Evolutionary conservation across 1,139 yeast species (phyloP).

Genomic region (Saccharomyces hybrid): DNA sequence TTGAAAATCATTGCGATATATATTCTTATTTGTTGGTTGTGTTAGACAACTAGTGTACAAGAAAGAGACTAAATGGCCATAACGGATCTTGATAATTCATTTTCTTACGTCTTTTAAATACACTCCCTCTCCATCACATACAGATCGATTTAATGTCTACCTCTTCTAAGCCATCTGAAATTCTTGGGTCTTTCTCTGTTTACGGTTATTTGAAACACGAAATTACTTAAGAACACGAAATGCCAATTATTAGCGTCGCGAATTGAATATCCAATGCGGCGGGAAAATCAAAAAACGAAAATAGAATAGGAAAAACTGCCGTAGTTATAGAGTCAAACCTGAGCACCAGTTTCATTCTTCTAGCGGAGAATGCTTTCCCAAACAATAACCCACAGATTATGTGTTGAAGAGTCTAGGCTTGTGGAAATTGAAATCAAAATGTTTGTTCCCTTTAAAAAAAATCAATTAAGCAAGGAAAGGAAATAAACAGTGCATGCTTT

Average conservation of each 20-base stretch:
- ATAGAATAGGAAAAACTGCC: not conserved
- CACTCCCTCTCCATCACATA: not conserved
- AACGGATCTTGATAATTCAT: not conserved
- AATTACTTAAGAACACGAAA: slow-evolving; percentile 1
- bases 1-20: not conserved
- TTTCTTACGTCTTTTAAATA: not conserved
- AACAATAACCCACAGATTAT: not conserved
- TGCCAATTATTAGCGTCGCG: not conserved
- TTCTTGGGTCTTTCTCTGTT: not conserved
- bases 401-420: not conserved
- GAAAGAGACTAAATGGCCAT: not conserved
- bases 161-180: not conserved
- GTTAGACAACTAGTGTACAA: not conserved
- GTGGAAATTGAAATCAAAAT: not conserved
- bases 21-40: not conserved
- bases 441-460: not conserved
- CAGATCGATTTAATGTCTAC: not conserved
- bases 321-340: not conserved
- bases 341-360: not conserved
- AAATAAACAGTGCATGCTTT: not conserved
- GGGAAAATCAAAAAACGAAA: not conserved
- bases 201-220: slow-evolving; percentile 1
- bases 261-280: not conserved
- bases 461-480: not conserved
- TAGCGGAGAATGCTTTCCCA: not conserved